Evolutionary conservation across 306 rosid species (phyloP).

Genomic region (Trifolium subterraneum): DNA sequence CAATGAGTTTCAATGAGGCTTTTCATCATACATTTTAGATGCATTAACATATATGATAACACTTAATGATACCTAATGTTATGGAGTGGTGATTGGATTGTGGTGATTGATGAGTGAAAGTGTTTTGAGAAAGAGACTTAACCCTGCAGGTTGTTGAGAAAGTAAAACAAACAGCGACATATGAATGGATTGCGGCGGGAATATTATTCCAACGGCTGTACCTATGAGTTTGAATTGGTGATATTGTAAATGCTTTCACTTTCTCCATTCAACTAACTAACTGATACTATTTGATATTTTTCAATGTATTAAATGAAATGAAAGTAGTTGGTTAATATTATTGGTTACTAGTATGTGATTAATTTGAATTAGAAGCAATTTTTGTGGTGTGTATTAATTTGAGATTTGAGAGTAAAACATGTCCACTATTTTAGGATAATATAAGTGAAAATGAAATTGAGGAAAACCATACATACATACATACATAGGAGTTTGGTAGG

Average conservation of each 20-base stretch:
- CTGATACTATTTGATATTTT: too few relatives aligned
- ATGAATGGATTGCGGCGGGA: too few relatives aligned
- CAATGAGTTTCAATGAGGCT: neutral
- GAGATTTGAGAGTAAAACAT: too few relatives aligned
- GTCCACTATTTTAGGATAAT: too few relatives aligned
- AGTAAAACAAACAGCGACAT: too few relatives aligned
- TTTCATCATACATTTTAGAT: neutral
- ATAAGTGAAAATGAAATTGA: too few relatives aligned
- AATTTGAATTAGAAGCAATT: neutral
- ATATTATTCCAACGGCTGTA: too few relatives aligned
- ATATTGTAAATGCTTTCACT: too few relatives aligned
- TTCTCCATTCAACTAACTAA: too few relatives aligned
- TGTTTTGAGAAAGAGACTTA: neutral
- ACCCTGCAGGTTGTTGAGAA: conserved; percentile 17
- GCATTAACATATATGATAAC: neutral
- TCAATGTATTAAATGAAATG: neutral
- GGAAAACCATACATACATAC: too few relatives aligned
- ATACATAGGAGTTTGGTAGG: too few relatives aligned
- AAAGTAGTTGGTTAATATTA: neutral
- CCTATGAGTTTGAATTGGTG: too few relatives aligned
- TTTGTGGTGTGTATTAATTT: neutral
- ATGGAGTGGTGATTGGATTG: neutral
- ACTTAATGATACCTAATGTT: conserved; percentile 14
- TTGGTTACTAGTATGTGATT: neutral
- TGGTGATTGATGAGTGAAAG: neutral